Percentiles rank a stretch among this genome's conserved stretches.
Conservation (phyloP, 345 rosid species). For the Combretum micranthum region DNA sequence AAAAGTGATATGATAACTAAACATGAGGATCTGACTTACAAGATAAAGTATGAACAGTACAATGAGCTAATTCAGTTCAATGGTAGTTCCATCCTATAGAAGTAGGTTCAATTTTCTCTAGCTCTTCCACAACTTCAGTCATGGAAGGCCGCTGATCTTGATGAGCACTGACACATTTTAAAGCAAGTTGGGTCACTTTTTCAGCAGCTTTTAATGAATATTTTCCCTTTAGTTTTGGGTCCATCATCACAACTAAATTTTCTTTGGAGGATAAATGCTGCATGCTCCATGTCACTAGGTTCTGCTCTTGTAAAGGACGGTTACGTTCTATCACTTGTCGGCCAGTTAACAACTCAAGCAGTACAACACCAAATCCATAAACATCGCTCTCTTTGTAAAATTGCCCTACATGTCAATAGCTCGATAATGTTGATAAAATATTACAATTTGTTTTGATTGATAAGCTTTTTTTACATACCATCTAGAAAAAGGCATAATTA, state of each 20-base stretch:
- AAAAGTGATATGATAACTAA: too few species aligned
- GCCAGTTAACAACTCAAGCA: slow-evolving; percentile 7
- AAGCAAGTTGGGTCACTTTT: background rate
- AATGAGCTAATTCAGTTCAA: too few species aligned
- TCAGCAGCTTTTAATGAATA: background rate
- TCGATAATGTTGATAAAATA: too few species aligned
- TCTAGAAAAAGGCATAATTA: too few species aligned
- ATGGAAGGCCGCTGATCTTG: background rate
- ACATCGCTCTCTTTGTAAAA: background rate
- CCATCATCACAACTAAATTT: background rate
- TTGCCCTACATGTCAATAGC: background rate
- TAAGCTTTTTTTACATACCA: too few species aligned
- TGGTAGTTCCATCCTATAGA: too few species aligned
- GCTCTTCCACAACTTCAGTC: background rate
- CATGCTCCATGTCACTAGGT: slow-evolving; percentile 1
- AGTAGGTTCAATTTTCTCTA: background rate
- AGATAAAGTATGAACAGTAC: too few species aligned
- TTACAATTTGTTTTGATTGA: too few species aligned
- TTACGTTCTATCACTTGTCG: background rate
- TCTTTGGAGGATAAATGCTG: background rate
- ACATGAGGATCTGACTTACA: too few species aligned
- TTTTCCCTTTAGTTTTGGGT: background rate
- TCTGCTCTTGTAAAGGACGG: background rate
- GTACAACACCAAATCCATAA: slow-evolving; percentile 2
- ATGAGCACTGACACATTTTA: background rate